Evolutionary conservation across 2,329 filamentous ascomycete species (phyloP), one percentile per base, ranked within the genome.

Genomic region (Sclerotinia spermophila): DNA sequence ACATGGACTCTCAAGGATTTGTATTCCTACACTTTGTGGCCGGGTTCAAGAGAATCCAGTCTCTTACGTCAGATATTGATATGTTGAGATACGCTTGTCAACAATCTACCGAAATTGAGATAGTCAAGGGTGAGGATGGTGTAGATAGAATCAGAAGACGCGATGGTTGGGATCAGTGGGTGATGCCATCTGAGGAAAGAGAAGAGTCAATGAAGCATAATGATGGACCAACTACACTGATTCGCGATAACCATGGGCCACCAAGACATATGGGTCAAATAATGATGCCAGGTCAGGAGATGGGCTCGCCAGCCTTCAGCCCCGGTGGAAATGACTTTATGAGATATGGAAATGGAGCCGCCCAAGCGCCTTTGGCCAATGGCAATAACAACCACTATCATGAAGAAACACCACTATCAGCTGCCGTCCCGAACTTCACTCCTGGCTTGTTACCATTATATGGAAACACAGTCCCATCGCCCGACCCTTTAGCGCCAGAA

Each of bases 1-100:
- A 94, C 76, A 98, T 99, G 96, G 95, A 99, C 79, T 92, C 92
- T 1, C 92, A 98, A 80, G 96, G 96, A 27, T 98, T 94, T 78
- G 94, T 97, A 21, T 89, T 89, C 66, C 83, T 99, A 67, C 85
- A 86, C 45, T 87, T 97, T 71, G 90, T 99, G 75, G 87, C 91
- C 33, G 86, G 85, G n/a, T 99, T 99, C 84, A 93, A 93, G 81
- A 90, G 96, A 71, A 90, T 97, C 79, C 90, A 90, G 80, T 83
- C 86, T 40, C 82, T 96, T 42, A 91, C 90, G 0, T 87, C 87
- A 66, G 90, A 97, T 71, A 83, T 90, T 71, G 89, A 92, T 53
- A 81, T 94, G 69, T 83, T 98, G 72, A 92, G 92, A 72, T 85
- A 87, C 69, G 93, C 91, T 21, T 94, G 92, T 78, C 87, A 91